These are phyloP conservation scores for Alternaria hordeiaustralica DNA, from an alignment of 2,329 filamentous ascomycete species.

Conservation along the genomic window DNA sequence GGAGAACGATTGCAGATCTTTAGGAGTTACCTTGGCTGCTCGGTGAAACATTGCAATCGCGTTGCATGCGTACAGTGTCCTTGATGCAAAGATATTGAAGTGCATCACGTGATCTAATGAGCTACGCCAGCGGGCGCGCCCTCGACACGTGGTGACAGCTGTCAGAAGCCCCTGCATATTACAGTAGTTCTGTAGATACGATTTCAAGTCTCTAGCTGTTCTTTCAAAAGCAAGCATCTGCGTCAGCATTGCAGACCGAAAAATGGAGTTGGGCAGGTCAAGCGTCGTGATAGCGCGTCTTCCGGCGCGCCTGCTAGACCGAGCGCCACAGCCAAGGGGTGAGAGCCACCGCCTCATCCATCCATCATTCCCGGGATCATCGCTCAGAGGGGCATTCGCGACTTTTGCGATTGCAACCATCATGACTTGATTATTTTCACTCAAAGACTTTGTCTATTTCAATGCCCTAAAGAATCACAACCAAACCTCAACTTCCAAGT, in stretches of 20 bases:
- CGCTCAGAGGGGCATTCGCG: slow-evolving; percentile 10
- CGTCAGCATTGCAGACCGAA: neutral
- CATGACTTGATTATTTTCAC: neutral
- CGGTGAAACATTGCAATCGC: neutral
- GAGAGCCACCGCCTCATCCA: slow-evolving; percentile 8
- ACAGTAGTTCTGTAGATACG: neutral
- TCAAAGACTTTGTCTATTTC: neutral
- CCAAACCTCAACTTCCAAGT: neutral
- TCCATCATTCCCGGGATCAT: neutral
- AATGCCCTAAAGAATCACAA: neutral
- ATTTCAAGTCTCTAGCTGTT: neutral
- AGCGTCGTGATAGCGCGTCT: neutral
- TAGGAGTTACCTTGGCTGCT: neutral
- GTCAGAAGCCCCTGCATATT: neutral
- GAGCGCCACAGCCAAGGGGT: slow-evolving; percentile 18
- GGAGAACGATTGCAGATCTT: neutral
- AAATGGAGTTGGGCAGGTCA: neutral
- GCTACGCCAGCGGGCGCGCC: neutral
- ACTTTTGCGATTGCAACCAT: neutral
- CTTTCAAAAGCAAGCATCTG: neutral
- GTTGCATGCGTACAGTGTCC: neutral
- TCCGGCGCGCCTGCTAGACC: slow-evolving; percentile 13
- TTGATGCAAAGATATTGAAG: neutral
- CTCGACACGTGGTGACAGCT: neutral
- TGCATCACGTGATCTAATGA: neutral